These are phyloP conservation scores for Bauhinia variegata DNA, from an alignment of 306 rosid genomes.

Conservation along the genomic window DNA sequence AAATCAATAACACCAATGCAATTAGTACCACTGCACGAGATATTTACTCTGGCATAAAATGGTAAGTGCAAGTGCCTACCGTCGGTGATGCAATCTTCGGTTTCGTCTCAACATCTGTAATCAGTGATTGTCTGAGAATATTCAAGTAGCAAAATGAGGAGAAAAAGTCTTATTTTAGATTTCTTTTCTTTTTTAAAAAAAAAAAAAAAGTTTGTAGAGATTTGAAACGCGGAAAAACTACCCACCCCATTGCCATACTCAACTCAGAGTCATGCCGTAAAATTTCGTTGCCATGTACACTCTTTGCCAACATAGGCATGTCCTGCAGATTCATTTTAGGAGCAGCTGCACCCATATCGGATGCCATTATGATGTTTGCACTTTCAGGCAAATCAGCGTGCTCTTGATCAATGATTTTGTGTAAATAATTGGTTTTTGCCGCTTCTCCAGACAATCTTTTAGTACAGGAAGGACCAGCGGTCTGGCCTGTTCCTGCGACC, in stretches of 20 bases:
- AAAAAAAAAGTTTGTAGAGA: slow-evolving; percentile 6
- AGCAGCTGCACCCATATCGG: slow-evolving; percentile 29
- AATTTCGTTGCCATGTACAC: slow-evolving; percentile 37
- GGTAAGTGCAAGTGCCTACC: slow-evolving; percentile 41
- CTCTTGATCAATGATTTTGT: slow-evolving; percentile 36
- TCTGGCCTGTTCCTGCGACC: slow-evolving; percentile 35
- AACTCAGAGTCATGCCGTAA: slow-evolving; percentile 38
- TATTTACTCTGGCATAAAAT: not conserved
- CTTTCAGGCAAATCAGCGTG: slow-evolving; percentile 31
- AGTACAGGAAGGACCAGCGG: slow-evolving; percentile 24
- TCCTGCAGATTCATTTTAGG: slow-evolving; percentile 21
- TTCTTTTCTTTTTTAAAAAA: too few relatives aligned
- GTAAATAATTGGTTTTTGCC: slow-evolving; percentile 35
- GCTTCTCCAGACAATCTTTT: slow-evolving; percentile 46
- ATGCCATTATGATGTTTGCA: slow-evolving; percentile 19
- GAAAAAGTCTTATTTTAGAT: too few relatives aligned
- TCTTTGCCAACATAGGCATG: slow-evolving; percentile 32
- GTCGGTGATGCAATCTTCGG: slow-evolving; percentile 37
- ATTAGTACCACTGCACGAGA: slow-evolving; percentile 20
- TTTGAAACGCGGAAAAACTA: slow-evolving; percentile 16
- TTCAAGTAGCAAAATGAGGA: slow-evolving; percentile 42
- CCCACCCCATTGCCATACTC: slow-evolving; percentile 62
- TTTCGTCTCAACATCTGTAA: slow-evolving; percentile 40
- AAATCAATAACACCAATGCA: slow-evolving; percentile 15
- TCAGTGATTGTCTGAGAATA: slow-evolving; percentile 36